Percentiles rank a stretch among this genome's conserved stretches.
phyloP scores from a whole-genome alignment of 2,329 filamentous ascomycete species.

The Fusarium protoensiforme region DNA sequence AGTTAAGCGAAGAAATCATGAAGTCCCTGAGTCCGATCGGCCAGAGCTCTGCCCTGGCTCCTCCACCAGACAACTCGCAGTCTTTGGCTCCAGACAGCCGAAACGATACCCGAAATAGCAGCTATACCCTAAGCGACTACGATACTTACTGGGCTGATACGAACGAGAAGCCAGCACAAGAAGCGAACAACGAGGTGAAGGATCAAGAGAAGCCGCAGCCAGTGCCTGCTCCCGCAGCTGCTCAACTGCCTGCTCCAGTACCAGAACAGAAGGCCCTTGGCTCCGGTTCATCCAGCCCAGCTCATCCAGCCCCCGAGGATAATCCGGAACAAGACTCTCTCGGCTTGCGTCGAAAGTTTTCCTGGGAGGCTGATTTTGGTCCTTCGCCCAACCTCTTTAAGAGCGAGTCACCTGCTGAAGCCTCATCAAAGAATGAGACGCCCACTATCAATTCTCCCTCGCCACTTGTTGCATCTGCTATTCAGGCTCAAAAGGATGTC shows the following conservation, averaged over 20 bases:
- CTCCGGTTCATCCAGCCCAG: conserved; percentile 1
- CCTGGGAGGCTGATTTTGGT: conserved; percentile 49
- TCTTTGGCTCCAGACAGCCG: conserved; percentile 30
- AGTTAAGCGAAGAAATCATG: conserved; percentile 79
- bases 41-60: conserved; percentile 20
- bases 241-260: conserved; percentile 1
- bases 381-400: conserved; percentile 30
- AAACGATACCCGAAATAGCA: conserved; percentile 62
- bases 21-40: conserved; percentile 70
- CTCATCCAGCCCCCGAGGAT: conserved; percentile 2
- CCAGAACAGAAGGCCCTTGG: not conserved
- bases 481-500: conserved; percentile 23
- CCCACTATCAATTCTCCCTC: conserved; percentile 21
- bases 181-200: not conserved
- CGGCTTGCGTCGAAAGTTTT: conserved; percentile 47
- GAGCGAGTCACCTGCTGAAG: conserved; percentile 11
- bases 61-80: conserved; percentile 26
- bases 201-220: conserved; percentile 11
- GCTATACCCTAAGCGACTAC: conserved; percentile 73
- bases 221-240: not conserved
- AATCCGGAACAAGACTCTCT: conserved; percentile 10
- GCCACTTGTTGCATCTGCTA: conserved; percentile 14
- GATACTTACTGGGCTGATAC: conserved; percentile 72
- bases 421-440: conserved; percentile 5
- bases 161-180: conserved; percentile 23